Evolutionary conservation across 148 eudicot species (phyloP), one percentile per base, ranked within the genome.

Genomic region (Amaranthus cruentus): DNA sequence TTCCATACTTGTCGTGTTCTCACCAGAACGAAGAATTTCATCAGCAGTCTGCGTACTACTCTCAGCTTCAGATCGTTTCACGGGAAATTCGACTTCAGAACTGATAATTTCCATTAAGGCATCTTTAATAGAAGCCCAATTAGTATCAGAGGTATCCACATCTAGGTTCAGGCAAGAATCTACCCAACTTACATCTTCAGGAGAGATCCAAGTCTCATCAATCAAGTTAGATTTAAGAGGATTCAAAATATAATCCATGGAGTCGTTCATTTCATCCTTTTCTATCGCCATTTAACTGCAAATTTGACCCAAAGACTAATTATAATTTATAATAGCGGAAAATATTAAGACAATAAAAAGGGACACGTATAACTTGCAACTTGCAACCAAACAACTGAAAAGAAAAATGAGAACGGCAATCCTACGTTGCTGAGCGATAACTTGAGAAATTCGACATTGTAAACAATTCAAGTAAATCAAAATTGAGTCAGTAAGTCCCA

Each of bases 111-210:
- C 86, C 47, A 78, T 61, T 14, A 91, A 85, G 54, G 86, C 87
- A 49, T 79, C 85, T 82, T 73, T 84, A 15, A 89, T 15, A 77
- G 86, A 85, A 72, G 75, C 76, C 92, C 89, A 88, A 62, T 80
- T 79, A 13, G 51, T 50, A 50, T 66, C 80, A 10, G 79, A 77
- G 67, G 77, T 62, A 55, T 70, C 85, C 59, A 75, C 43, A 56
- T 86, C 84, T 64, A 78, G 73, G 61, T 72, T 54, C 60, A 88
- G 78, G 77, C 92, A 92, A 55, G 97, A 92, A 72, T 92, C 92
- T 0, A 81, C 95, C 95, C 95, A 89, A 48, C 85, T 86, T 61
- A 89, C 7, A 85, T 88, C 95, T 69, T 81, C 88, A 14, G 70
- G 80, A 12, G 89, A 86, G 73, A 77, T 28, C 38, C 38, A 76